Evolutionary conservation across 441 rosid genomes (phyloP).

Genomic region (Mallotus japonicus): DNA sequence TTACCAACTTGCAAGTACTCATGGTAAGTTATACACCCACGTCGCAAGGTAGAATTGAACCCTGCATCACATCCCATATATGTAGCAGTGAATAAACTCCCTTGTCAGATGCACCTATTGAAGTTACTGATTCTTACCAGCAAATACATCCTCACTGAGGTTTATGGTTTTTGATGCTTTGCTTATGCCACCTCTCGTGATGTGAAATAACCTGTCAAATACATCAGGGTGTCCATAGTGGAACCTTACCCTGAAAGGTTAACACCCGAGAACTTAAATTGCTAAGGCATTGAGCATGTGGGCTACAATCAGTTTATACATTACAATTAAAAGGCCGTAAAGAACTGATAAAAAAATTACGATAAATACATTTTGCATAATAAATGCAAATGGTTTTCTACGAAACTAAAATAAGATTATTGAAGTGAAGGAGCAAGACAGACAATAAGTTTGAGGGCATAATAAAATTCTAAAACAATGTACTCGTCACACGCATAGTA

Average conservation of each 20-base stretch:
- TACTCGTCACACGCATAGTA: too few species aligned
- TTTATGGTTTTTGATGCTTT: slow-evolving; percentile 94
- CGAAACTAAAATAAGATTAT: background rate
- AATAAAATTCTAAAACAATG: too few species aligned
- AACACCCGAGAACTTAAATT: slow-evolving; percentile 12
- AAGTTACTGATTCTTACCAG: slow-evolving; percentile 51
- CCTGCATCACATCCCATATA: slow-evolving; percentile 42
- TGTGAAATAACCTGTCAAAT: slow-evolving; percentile 87
- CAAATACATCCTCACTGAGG: slow-evolving; percentile 93
- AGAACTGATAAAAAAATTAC: slow-evolving; percentile 1
- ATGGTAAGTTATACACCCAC: slow-evolving; percentile 79
- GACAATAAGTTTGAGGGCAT: too few species aligned
- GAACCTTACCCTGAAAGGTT: slow-evolving; percentile 73
- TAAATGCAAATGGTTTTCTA: background rate
- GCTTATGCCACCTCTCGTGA: slow-evolving; percentile 97
- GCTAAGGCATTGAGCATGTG: slow-evolving; percentile 3
- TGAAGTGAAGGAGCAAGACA: too few species aligned
- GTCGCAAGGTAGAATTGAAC: slow-evolving; percentile 74
- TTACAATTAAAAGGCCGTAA: background rate
- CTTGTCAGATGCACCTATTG: slow-evolving; percentile 12
- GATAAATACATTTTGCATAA: background rate
- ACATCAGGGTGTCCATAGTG: slow-evolving; percentile 99
- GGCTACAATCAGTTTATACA: background rate
- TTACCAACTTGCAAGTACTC: slow-evolving; percentile 98
- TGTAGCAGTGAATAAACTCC: slow-evolving; percentile 23